Evolutionary conservation across 257 asterid species (phyloP), one percentile per base, ranked within the genome.

Genomic region (Scutellaria baicalensis): DNA sequence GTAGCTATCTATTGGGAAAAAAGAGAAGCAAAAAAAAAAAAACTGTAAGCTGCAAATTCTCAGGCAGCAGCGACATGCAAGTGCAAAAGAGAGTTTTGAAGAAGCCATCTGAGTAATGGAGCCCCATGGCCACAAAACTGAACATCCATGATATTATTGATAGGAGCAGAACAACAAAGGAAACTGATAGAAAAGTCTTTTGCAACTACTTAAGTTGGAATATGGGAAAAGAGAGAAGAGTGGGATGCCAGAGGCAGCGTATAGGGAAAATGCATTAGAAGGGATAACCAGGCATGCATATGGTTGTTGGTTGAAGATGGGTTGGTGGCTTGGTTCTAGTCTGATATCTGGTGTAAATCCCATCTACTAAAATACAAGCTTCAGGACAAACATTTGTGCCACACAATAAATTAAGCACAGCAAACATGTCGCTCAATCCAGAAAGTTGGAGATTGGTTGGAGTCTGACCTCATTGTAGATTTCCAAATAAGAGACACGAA

Each of bases 401-500:
- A 67, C 65, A 14, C 54, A 47, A 69, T 61, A 74, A 66, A 45
- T 64, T 35, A 76, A 56, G 70, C 66, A 65, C 20, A 59, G 44
- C 20, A 68, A 52, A 59, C 50, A 68, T 66, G 59, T 38, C 66
- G 57, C 70, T 60, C 61, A 78, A 52, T 14, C n/a, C 12, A 55
- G 64, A 59, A 55, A 64, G 36, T 62, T 44, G 69, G 61, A 79
- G 23, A 54, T 12, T 72, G 69, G 60, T 52, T 52, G 74, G 72
- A 74, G 77, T 60, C 85, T 58, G 68, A 94, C 99, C 98, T 94
- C 99, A 61, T 94, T 94, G 83, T 94, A 94, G 80, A 94, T 94
- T 83, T 94, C 99, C 95, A 94, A 78, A 80, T 94, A 94, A 20
- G 99, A 91, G 69, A 94, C 88, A 8, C 98, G 98, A 36, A 94